phyloP scores from a whole-genome alignment of 83 land plant genomes.

The Thuja plicata region DNA sequence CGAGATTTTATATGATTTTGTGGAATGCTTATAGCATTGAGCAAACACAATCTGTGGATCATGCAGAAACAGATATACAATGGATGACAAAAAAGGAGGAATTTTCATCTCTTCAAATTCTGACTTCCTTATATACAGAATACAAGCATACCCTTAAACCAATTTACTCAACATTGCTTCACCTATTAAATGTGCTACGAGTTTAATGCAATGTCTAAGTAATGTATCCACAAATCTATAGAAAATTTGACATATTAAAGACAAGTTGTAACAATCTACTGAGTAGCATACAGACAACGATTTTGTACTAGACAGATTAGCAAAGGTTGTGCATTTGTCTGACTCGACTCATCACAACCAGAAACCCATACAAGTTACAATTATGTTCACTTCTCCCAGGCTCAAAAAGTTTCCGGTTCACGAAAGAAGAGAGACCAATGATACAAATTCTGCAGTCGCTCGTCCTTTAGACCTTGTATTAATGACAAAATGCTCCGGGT shows the following conservation, averaged over 20 bases:
- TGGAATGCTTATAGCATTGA: background rate
- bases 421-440: constrained; percentile 76
- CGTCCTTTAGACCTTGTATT: constrained; percentile 89
- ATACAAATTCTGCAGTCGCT: constrained; percentile 77
- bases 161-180: background rate
- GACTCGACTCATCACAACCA: background rate
- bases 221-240: background rate
- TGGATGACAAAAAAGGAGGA: background rate
- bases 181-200: background rate
- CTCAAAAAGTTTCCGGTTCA: constrained; percentile 9
- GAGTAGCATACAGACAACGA: background rate
- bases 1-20: background rate
- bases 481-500: constrained; percentile 92
- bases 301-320: background rate
- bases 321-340: background rate
- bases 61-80: background rate
- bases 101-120: background rate
- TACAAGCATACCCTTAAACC: background rate
- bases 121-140: background rate
- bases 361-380: background rate
- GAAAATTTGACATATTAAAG: background rate
- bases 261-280: background rate
- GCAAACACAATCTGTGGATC: background rate
- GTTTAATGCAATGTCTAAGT: background rate
- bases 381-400: background rate